Conservation (phyloP, 768 basidiomycete genomes). For the Boletellus ananas region DNA sequence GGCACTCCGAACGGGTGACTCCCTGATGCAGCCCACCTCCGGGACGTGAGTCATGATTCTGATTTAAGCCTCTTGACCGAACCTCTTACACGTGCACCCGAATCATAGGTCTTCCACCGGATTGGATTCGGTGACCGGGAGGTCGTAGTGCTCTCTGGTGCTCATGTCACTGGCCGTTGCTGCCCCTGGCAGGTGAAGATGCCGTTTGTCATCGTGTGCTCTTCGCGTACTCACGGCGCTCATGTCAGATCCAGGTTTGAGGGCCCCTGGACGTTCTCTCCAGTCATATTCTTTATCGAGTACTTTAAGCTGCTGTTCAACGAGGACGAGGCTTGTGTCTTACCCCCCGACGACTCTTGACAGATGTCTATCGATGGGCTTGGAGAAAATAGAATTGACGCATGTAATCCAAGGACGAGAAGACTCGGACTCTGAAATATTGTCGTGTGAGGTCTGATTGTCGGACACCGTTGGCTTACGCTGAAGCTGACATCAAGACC, state of each 20-base stretch:
- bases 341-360: background rate
- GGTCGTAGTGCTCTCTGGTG: constrained; percentile 92
- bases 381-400: constrained; percentile 96
- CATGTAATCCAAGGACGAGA: constrained; percentile 92
- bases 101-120: constrained; percentile 64
- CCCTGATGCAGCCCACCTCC: constrained; percentile 83
- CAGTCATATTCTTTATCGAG: constrained; percentile 82
- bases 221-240: background rate
- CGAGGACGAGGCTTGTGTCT: constrained; percentile 70
- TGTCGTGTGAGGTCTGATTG: constrained; percentile 60
- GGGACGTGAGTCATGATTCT: constrained; percentile 49
- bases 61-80: background rate
- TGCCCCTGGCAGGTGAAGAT: constrained; percentile 67
- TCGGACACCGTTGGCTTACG: background rate
- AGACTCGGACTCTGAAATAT: constrained; percentile 86
- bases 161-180: constrained; percentile 94
- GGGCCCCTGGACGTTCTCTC: constrained; percentile 95
- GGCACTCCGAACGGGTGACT: constrained; percentile 87
- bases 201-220: background rate
- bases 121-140: constrained; percentile 96
- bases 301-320: constrained; percentile 81
- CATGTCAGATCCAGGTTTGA: constrained; percentile 65
- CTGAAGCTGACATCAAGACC: constrained; percentile 43
- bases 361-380: constrained; percentile 50
- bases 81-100: background rate